Percentiles rank a stretch among this genome's conserved stretches.
Conservation (phyloP, 306 rosid genomes). For the Ammopiptanthus mongolicus region DNA sequence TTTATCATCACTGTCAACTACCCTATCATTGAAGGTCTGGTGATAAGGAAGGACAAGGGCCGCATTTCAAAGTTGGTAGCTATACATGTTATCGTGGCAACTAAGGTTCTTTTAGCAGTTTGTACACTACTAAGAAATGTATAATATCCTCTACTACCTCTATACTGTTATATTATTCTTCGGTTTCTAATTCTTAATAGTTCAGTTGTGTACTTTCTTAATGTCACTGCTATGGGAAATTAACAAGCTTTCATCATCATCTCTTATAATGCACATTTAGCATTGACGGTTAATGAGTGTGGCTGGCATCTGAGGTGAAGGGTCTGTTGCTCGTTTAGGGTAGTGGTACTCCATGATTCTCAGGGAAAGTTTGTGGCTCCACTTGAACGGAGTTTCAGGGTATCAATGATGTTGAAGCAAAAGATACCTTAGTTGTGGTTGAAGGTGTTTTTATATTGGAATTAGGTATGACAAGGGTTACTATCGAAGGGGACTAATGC, state of each 20-base stretch:
- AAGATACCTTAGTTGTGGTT: too few species aligned
- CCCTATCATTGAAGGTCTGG: slow-evolving; percentile 40
- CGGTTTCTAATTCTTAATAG: background rate
- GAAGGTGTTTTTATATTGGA: too few species aligned
- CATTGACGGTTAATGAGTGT: background rate
- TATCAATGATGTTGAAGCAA: too few species aligned
- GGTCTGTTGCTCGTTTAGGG: too few species aligned
- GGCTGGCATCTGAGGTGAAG: background rate
- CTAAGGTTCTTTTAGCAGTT: background rate
- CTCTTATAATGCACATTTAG: background rate
- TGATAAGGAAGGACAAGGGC: slow-evolving; percentile 42
- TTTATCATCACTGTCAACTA: slow-evolving; percentile 25
- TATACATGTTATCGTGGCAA: slow-evolving; percentile 9
- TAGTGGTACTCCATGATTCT: background rate
- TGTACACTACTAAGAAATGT: background rate
- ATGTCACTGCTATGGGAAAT: background rate
- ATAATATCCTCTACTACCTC: background rate
- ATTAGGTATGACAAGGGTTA: too few species aligned
- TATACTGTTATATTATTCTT: background rate
- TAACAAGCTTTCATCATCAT: background rate
- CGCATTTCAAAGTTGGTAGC: slow-evolving; percentile 20
- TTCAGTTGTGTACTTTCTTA: background rate
- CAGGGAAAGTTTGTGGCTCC: background rate
- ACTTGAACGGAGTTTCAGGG: too few species aligned
- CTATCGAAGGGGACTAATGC: too few species aligned